These are phyloP conservation scores for Leccinum disarticulatum DNA, from an alignment of 768 basidiomycete species.

Conservation along the genomic window DNA sequence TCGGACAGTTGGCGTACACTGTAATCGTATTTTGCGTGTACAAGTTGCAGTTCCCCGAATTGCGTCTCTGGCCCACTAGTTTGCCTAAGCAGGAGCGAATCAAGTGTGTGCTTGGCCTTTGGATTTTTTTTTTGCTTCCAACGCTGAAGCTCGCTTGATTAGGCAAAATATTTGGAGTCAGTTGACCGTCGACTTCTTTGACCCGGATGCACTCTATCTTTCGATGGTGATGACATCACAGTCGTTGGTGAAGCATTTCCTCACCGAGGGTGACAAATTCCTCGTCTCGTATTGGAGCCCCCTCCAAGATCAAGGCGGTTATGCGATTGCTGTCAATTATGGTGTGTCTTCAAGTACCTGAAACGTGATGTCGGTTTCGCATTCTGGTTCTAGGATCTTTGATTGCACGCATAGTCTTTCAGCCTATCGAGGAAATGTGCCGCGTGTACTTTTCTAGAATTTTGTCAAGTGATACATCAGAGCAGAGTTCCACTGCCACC, in stretches of 20 bases:
- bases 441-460: conserved; percentile 85
- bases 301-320: conserved; percentile 87
- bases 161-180: conserved; percentile 8
- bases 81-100: conserved; percentile 18
- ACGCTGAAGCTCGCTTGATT: not conserved
- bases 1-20: conserved; percentile 81
- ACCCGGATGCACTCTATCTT: conserved; percentile 52
- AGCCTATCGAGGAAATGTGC: conserved; percentile 92
- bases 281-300: conserved; percentile 83
- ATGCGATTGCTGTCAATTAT: conserved; percentile 94
- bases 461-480: conserved; percentile 33
- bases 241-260: conserved; percentile 87
- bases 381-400: conserved; percentile 66
- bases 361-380: not conserved
- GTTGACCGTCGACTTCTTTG: conserved; percentile 37
- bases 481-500: conserved; percentile 1
- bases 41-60: conserved; percentile 39
- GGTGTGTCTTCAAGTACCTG: conserved; percentile 47
- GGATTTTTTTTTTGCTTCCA: not conserved
- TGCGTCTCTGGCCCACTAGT: conserved; percentile 34
- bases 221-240: conserved; percentile 86
- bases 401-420: conserved; percentile 88
- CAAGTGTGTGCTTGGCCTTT: conserved; percentile 18
- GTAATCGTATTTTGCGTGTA: conserved; percentile 57
- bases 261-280: conserved; percentile 95